These are phyloP conservation scores for Astrocystis sublimbata DNA, from an alignment of 495 filamentous ascomycete species.

Conservation along the genomic window DNA sequence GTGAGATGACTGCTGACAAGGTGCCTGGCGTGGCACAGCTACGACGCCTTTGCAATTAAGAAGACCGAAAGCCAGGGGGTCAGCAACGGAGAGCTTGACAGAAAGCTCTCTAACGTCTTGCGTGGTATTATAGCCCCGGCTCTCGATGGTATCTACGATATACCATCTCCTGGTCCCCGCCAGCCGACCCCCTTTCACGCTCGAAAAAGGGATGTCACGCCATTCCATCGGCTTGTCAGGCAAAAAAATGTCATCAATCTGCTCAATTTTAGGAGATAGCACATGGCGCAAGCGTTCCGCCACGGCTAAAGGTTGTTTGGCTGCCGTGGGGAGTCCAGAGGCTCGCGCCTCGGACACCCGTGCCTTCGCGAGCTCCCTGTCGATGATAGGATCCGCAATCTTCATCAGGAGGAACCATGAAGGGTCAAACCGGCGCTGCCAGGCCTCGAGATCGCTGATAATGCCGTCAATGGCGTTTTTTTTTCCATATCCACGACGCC, in stretches of 20 bases:
- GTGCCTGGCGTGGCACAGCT: background rate
- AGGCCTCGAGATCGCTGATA: conserved; percentile 41
- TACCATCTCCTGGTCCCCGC: background rate
- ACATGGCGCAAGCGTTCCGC: background rate
- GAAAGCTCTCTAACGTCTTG: conserved; percentile 47
- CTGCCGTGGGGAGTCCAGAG: background rate
- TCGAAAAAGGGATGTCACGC: conserved; percentile 22
- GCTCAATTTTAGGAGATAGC: conserved; percentile 15
- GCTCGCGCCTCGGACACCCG: background rate
- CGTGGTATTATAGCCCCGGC: conserved; percentile 20
- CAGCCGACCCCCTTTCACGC: background rate
- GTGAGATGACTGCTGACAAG: background rate
- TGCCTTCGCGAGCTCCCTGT: conserved; percentile 15
- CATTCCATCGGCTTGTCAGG: conserved; percentile 12
- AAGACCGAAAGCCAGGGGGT: conserved; percentile 50
- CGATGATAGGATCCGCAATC: conserved; percentile 28
- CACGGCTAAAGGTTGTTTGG: background rate
- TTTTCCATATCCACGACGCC: conserved; percentile 15
- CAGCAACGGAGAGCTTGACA: conserved; percentile 33
- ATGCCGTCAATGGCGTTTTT: conserved; percentile 31
- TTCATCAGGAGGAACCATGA: conserved; percentile 45
- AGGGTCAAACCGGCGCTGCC: conserved; percentile 40
- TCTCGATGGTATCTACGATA: conserved; percentile 29
- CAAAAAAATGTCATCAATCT: background rate
- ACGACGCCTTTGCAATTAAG: conserved; percentile 49